phyloP scores from a whole-genome alignment of 2,329 filamentous ascomycete species.

The Thermothelomyces thermophilus region DNA sequence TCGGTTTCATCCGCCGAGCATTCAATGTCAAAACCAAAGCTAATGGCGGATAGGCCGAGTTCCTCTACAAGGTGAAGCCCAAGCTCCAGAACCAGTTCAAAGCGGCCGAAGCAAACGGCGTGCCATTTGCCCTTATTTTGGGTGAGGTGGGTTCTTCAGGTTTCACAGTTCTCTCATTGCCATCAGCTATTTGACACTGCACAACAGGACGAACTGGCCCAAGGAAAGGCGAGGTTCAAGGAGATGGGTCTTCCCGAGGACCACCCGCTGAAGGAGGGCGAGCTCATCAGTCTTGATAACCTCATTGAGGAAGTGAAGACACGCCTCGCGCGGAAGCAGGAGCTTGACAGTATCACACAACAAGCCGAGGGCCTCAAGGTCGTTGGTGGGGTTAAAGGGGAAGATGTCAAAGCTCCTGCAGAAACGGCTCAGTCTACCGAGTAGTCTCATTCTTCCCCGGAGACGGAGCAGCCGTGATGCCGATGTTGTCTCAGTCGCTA shows the following conservation, averaged over 20 bases:
- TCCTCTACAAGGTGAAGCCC: conserved; percentile 82
- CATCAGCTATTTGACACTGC: background rate
- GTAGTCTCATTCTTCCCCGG: background rate
- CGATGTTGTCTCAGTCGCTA: too few species aligned
- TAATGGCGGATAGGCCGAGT: conserved; percentile 55
- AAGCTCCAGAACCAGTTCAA: conserved; percentile 89
- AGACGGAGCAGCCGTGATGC: too few species aligned
- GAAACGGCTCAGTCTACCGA: conserved; percentile 1
- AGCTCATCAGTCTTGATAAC: conserved; percentile 22
- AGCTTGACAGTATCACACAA: conserved; percentile 38
- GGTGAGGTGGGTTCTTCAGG: conserved; percentile 50
- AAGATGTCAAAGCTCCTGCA: conserved; percentile 29
- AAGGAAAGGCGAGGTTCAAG: conserved; percentile 84
- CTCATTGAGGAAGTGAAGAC: conserved; percentile 22
- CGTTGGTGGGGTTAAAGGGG: conserved; percentile 41
- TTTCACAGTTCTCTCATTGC: background rate
- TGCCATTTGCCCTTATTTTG: conserved; percentile 82
- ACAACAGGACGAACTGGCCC: conserved; percentile 63
- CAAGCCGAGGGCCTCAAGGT: conserved; percentile 41
- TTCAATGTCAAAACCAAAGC: background rate
- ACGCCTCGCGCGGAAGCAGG: conserved; percentile 37
- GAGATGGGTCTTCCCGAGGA: conserved; percentile 65
- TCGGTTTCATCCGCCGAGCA: conserved; percentile 3
- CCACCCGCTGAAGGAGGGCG: conserved; percentile 83
- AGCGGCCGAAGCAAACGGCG: conserved; percentile 69